Base-by-base conservation (phyloP, 257 asterid species). In the Vinca minor region DNA sequence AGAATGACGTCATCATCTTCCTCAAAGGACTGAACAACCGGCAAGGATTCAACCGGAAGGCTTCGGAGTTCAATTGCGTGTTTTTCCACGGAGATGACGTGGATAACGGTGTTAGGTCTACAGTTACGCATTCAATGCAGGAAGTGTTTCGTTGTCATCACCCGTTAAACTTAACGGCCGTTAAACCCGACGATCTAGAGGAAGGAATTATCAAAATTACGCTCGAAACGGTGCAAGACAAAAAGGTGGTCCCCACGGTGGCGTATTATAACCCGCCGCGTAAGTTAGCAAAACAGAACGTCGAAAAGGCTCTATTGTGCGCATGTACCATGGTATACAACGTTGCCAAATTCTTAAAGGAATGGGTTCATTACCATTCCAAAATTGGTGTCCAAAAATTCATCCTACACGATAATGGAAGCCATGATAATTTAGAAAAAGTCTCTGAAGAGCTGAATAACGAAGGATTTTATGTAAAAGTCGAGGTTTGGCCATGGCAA, bases 121-220 rank as follows among this genome's bases (percentile, higher is more conserved):
- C 73, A 62, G 95, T 88, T 39, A 86, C 86, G 35, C 55, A 74
- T 31, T 91, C 98, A 11, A 74, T 66, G 76, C 96, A 88, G 64
- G 98, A 91, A 65, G 96, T 88, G 1, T 88, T 91, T 82, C 90
- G 98, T 34, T 91, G 98, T 76, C 44, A 67, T 23, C 84, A 80
- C 5, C 97, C 89, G 5, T n/a, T n/a, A n/a, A 29, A 52, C 0
- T 13, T n/a, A 29, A 65, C 65, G 46, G 72, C 77, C 36, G 49
- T 64, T 12, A 18, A 23, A 57, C 18, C 13, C 67, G n/a, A n/a
- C n/a, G 42, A 7, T 14, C 65, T 17, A 4, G 69, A 44, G 36
- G 65, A 41, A 20, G 56, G 26, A 58, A 34, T 79, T 53, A n/a
- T n/a, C n/a, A 83, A 70, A 35, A 78, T 89, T 68, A 62, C 95